Base-by-base conservation (phyloP, 306 rosid genomes). In the Potentilla sterilis region DNA sequence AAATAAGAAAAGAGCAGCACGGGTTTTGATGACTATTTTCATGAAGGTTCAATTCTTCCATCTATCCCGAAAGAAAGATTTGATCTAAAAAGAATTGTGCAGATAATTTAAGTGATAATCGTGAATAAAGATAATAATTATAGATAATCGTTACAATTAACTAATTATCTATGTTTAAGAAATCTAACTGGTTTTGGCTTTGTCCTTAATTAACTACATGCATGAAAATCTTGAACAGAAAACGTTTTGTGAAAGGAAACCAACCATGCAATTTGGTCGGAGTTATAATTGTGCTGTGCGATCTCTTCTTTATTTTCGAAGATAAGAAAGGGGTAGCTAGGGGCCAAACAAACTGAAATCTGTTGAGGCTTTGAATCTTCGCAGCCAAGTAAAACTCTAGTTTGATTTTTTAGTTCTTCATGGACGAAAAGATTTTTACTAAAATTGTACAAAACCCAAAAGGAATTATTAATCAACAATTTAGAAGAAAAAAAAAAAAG, bases 211-310 rank as follows among this genome's bases (percentile, higher is more conserved):
- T 32, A 48, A 34, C 42, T 83, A 24, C 84, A 62, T 69, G 14
- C 21, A 51, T 75, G 69, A 70, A 77, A 78, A 54, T 62, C 64
- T 52, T 6, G 34, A 67, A 37, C 73, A 64, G 76, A 34, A 2
- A 77, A 21, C 73, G 78, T 65, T 71, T 78, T 49, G 73, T 74
- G 48, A 71, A 63, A 66, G 12, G 38, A 67, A 62, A 76, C 78
- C 75, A 77, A 77, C 73, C 82, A 75, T 75, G 83, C 83, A 80
- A 82, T 77, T 80, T 43, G 74, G 85, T 80, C 77, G 55, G 55
- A 72, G 75, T 34, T 67, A 38, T 52, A 46, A 41, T 57, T 55
- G 28, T 6, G 28, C 63, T 67, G 55, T 76, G 71, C 75, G 83
- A 84, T 81, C n/a, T 81, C 46, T 87, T 84, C 73, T 74, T 61